Base-by-base conservation (phyloP, 1,139 yeast genomes). In the Pichia sp. region DNA sequence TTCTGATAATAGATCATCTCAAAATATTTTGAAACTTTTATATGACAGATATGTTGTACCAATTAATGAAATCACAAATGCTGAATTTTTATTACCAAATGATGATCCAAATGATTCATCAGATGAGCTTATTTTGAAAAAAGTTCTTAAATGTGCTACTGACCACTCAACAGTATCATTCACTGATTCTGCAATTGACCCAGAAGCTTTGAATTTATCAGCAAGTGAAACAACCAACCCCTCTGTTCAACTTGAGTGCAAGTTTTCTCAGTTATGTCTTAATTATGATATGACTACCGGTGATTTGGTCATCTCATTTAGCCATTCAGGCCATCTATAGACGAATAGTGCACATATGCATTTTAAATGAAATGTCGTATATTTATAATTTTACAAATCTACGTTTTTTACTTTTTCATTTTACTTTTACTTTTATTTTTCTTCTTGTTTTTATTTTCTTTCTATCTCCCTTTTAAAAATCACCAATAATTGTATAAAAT, bases 191-290 rank as follows among this genome's bases (percentile, higher is more conserved):
- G 44, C 50, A 5, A 56, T 57, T 16, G 61, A 57, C 41, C 58
- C 59, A 4, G 58, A 56, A 46, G 61, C 61, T 16, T 32, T 56
- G 28, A 53, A 48, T 22, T 35, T 50, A 31, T 46, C 49, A 15
- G 41, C 46, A 9, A 36, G 46, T 26, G 45, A 44, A 11, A 45
- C 47, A 7, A 24, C 33, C 13, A 35, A 31, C 8, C 43, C 27
- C 20, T 30, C 24, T 9, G 16, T 20, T 31, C 43, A 18, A 35
- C n/a, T 39, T 21, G 49, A 50, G 23, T 47, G 55, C 16, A 58
- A 61, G 40, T 46, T 47, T n/a, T 59, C 63, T 27, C 54, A 53
- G 27, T 41, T 60, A 22, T 52, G 51, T 30, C 26, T 60, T 11
- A 51, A 53, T 33, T 57, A 56, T 38, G 54, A 58, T 42, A 41